Evolutionary conservation across 805 yeast genomes (phyloP).

Genomic region (Pichia nakasei): DNA sequence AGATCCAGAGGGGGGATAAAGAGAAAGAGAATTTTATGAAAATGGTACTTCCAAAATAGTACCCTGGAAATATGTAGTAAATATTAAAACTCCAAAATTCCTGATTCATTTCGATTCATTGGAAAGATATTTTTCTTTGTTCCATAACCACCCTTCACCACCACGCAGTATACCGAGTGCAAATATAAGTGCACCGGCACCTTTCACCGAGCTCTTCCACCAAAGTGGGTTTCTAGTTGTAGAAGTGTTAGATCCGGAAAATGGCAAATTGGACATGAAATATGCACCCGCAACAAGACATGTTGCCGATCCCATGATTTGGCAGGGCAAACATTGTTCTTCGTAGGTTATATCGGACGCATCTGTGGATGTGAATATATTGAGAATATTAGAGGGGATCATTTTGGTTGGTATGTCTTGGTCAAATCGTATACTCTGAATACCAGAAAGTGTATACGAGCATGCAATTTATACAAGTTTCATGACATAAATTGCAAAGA

Average conservation of each 20-base stretch:
- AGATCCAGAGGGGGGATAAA: no score
- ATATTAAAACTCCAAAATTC: no score
- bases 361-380: slow-evolving; percentile 44
- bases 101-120: no score
- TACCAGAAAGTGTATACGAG: no score
- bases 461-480: no score
- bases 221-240: slow-evolving; percentile 38
- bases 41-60: no score
- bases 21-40: no score
- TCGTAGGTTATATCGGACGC: slow-evolving; percentile 31
- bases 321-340: slow-evolving; percentile 61
- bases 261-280: slow-evolving; percentile 48
- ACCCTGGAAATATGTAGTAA: no score
- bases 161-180: slow-evolving; percentile 55
- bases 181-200: slow-evolving; percentile 45
- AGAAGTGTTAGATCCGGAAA: slow-evolving; percentile 30
- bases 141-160: slow-evolving; percentile 54
- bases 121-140: slow-evolving; percentile 13
- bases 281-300: slow-evolving; percentile 56
- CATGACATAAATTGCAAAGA: no score
- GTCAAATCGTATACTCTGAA: no score
- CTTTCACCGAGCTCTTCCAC: slow-evolving; percentile 53
- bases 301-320: slow-evolving; percentile 51
- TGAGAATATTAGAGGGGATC: slow-evolving; percentile 38
- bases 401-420: slow-evolving; percentile 3